Conservation (phyloP, 2,329 filamentous ascomycete genomes). For the Diaporthe sp. region DNA sequence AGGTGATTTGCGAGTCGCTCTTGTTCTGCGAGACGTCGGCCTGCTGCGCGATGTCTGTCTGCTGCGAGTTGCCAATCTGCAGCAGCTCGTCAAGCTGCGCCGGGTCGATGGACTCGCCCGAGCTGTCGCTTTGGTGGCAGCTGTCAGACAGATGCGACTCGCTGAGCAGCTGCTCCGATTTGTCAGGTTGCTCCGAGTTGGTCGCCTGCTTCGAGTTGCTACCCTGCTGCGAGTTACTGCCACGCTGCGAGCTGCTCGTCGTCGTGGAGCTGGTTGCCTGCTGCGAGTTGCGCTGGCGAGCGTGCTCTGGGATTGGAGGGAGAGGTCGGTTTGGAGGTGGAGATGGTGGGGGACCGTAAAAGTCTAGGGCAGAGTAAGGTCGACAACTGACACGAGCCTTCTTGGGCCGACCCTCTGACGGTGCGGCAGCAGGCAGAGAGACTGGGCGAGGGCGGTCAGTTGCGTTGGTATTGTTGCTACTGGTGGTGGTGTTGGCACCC, state of each 20-base stretch:
- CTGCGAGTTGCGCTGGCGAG: not conserved
- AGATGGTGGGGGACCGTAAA: slow-evolving; percentile 2
- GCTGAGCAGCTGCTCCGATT: not conserved
- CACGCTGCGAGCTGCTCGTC: not conserved
- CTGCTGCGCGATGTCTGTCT: not conserved
- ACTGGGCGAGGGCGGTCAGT: not conserved
- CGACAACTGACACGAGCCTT: not conserved
- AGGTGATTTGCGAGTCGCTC: not conserved
- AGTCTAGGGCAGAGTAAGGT: not conserved
- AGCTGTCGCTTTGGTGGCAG: not conserved
- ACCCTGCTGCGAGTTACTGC: not conserved
- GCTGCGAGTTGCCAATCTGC: not conserved
- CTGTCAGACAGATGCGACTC: not conserved
- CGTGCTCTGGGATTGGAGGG: not conserved
- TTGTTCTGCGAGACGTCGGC: not conserved
- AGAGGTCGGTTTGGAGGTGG: slow-evolving; percentile 8
- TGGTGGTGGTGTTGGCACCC: not conserved
- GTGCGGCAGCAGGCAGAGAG: not conserved
- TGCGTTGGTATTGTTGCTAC: not conserved
- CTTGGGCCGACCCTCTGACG: not conserved
- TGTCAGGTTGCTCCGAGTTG: not conserved
- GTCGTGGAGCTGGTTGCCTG: not conserved
- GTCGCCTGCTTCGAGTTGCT: not conserved
- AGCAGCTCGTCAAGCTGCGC: not conserved
- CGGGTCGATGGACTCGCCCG: not conserved